Conservation (phyloP, 805 yeast genomes). For the Clavispora fructus region DNA sequence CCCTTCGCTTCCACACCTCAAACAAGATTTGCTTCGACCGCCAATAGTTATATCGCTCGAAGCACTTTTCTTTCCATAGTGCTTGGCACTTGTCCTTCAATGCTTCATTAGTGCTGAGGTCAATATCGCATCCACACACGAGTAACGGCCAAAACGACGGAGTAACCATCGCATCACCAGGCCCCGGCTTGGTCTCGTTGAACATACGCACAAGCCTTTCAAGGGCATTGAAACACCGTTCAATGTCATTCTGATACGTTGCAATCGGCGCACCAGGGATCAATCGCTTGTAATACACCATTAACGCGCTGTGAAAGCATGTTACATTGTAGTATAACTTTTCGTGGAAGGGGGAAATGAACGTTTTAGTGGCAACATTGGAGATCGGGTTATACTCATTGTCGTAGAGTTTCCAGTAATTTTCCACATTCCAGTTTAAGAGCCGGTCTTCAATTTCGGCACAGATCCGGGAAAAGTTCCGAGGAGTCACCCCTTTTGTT, state of each 20-base stretch:
- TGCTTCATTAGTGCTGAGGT: conserved; percentile 17
- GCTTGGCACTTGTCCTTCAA: conserved; percentile 28
- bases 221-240: conserved; percentile 29
- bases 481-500: conserved; percentile 36
- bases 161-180: conserved; percentile 12
- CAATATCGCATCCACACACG: conserved; percentile 29
- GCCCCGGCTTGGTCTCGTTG: conserved; percentile 1
- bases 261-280: conserved; percentile 38
- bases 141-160: conserved; percentile 48
- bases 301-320: conserved; percentile 38
- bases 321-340: conserved; percentile 32
- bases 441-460: conserved; percentile 51
- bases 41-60: conserved; percentile 41
- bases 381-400: conserved; percentile 14
- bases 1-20: conserved; percentile 46
- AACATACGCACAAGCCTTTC: conserved; percentile 19
- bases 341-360: conserved; percentile 36
- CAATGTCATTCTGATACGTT: conserved; percentile 31
- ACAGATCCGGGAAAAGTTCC: conserved; percentile 52
- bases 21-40: conserved; percentile 48
- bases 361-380: conserved; percentile 14
- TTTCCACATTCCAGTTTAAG: conserved; percentile 39
- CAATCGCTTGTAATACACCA: conserved; percentile 42
- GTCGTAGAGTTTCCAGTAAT: conserved; percentile 36
- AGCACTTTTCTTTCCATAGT: conserved; percentile 26